Evolutionary conservation across 345 rosid species (phyloP), one percentile per base, ranked within the genome.

Genomic region (Physaria fendleri): DNA sequence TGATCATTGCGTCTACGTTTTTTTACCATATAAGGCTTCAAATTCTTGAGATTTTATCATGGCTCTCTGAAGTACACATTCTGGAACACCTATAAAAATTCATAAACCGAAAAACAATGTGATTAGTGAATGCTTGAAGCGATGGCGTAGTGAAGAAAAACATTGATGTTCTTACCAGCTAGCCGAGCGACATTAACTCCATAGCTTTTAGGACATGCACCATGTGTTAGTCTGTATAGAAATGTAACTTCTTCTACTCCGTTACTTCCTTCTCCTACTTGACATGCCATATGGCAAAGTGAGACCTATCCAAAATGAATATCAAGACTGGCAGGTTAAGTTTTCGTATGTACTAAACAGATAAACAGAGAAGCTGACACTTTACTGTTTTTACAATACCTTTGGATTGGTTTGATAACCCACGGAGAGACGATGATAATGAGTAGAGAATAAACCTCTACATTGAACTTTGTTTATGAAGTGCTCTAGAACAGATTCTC

Each of bases 141-240:
- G 10, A 21, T 12, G 15, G 13, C 46, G 4, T 15, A 1, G 38
- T 18, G 52, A 63, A n/a, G n/a, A n/a, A n/a, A n/a, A n/a, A n/a
- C n/a, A 29, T 18, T 30, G 25, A 22, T 30, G 40, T 42, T 38
- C 34, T 49, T 80, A 84, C 98, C 99, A 43, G 97, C 99, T 69
- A 93, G 74, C 62, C 96, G 82, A 47, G 99, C 99, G 69, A 93
- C 96, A 53, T 89, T 93, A 64, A 89, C 92, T 54, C 99, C 97
- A 53, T 89, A 87, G 76, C 99, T 93, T 76, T 89, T 93, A 34
- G 97, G 99, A 75, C 99, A 93, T 43, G 88, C 87, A 55, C 97
- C 97, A 43, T 74, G 56, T 6, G 78, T 85, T 74, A 93, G 70
- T 70, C 88, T 79, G 68, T 89, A 85, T 32, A 89, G 99, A 73